Evolutionary conservation across 768 basidiomycete species (phyloP), one percentile per base, ranked within the genome.

Genomic region (Steccherinum ochraceum): DNA sequence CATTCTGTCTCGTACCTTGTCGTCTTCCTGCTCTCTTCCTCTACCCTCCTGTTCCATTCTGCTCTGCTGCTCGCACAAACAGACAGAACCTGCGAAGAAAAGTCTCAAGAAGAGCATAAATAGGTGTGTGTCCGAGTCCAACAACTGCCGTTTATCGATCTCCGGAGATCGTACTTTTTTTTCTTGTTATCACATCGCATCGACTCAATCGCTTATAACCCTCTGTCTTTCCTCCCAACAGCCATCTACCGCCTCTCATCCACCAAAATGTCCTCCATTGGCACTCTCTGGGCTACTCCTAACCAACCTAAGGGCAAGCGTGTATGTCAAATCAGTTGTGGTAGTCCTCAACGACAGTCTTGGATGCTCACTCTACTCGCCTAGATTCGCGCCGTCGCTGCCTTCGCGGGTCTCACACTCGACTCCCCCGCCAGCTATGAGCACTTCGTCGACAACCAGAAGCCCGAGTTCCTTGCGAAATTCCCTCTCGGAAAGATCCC

Each of bases 401-500:
- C 84, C 21, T 65, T 78, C 12, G 80, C 68, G 40, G 83, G 80
- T 30, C 60, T 88, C 54, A 73, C 79, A 45, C 56, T 89, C 50
- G 77, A 81, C 52, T 52, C 75, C 47, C 76, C 79, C 13, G 68
- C 69, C 18, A 61, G 57, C 50, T 88, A 86, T 65, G 73, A 71
- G 49, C 83, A 86, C 65, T 70, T 66, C 52, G 75, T 81, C 58
- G 77, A 79, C 63, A 89, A 89, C 75, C 79, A 78, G 64, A 80
- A 78, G 61, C 76, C 84, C 0, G 84, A 82, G 25, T 90, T 83
- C 67, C 64, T 80, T 44, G 64, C 71, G 53, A 92, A 93, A 69
- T 93, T 90, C 69, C 81, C 86, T 46, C 76, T 76, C 52, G 86
- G 88, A 50, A 91, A 92, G 74, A 80, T 95, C 58, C 95, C 96